Percentiles rank a stretch among this genome's conserved stretches.
Conservation (phyloP, 1,139 yeast species). For the Suhomyces atakaporum region DNA sequence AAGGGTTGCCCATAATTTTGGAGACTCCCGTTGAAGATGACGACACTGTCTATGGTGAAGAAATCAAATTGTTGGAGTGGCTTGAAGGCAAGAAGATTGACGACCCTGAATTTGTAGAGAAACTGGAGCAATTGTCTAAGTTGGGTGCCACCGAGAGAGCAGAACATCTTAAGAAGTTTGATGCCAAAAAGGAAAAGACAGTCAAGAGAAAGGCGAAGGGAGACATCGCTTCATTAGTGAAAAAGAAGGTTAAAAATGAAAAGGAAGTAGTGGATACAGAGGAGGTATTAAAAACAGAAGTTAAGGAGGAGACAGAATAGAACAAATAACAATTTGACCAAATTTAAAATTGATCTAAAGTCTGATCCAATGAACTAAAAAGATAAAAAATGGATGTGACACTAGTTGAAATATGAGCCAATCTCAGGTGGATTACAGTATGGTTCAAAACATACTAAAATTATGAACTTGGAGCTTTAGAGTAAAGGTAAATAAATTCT, state of each 20-base stretch:
- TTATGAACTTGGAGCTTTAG: too few species aligned
- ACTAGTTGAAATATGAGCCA: too few species aligned
- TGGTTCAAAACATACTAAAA: too few species aligned
- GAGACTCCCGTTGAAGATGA: constrained; percentile 82
- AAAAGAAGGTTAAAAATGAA: constrained; percentile 20
- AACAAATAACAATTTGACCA: too few species aligned
- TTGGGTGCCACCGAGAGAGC: constrained; percentile 61
- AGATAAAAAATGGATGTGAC: too few species aligned
- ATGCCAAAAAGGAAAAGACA: constrained; percentile 29
- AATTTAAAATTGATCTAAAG: too few species aligned
- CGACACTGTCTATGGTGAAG: constrained; percentile 71
- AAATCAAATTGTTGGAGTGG: constrained; percentile 77
- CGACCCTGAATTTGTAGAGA: constrained; percentile 57
- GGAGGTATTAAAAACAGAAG: neutral
- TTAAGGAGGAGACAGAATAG: neutral
- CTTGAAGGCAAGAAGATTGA: constrained; percentile 53
- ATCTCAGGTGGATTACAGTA: too few species aligned
- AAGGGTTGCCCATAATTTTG: constrained; percentile 74
- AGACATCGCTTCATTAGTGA: constrained; percentile 25
- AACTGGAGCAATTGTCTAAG: constrained; percentile 50
- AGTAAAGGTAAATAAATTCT: too few species aligned
- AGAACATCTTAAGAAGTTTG: constrained; percentile 47
- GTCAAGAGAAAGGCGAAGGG: constrained; percentile 17
- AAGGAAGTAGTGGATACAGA: constrained; percentile 9
- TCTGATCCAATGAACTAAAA: too few species aligned